Conservation (phyloP, 257 asterid genomes). For the Plantago elongata region DNA sequence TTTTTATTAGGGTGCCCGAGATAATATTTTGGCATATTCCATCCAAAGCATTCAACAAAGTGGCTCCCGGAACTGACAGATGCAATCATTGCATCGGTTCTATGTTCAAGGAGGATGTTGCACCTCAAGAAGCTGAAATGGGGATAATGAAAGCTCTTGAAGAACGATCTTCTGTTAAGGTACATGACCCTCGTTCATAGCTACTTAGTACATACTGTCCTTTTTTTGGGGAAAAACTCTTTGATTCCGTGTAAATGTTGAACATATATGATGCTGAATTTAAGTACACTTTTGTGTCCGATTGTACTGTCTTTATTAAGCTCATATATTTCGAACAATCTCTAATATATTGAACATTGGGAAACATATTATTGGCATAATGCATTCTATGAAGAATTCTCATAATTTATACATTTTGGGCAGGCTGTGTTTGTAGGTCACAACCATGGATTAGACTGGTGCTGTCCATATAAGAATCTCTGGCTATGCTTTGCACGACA, state of each 20-base stretch:
- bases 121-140: conserved; percentile 77
- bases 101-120: conserved; percentile 67
- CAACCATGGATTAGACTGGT: conserved; percentile 97
- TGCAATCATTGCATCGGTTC: conserved; percentile 60
- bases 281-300: no score
- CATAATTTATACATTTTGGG: conserved; percentile 14
- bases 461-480: conserved; percentile 69
- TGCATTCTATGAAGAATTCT: neutral
- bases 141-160: conserved; percentile 81
- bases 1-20: conserved; percentile 59
- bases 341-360: no score
- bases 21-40: conserved; percentile 92
- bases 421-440: conserved; percentile 94
- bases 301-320: no score
- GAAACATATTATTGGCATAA: no score
- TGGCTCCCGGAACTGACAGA: conserved; percentile 34
- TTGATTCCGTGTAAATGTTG: no score
- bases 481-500: conserved; percentile 94
- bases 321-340: no score
- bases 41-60: conserved; percentile 47
- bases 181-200: conserved; percentile 1
- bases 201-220: no score
- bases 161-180: conserved; percentile 70
- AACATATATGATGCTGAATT: neutral
- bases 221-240: no score